These are phyloP conservation scores for Phytomonas sp. DNA, from an alignment of 208 protist species.

Conservation along the genomic window DNA sequence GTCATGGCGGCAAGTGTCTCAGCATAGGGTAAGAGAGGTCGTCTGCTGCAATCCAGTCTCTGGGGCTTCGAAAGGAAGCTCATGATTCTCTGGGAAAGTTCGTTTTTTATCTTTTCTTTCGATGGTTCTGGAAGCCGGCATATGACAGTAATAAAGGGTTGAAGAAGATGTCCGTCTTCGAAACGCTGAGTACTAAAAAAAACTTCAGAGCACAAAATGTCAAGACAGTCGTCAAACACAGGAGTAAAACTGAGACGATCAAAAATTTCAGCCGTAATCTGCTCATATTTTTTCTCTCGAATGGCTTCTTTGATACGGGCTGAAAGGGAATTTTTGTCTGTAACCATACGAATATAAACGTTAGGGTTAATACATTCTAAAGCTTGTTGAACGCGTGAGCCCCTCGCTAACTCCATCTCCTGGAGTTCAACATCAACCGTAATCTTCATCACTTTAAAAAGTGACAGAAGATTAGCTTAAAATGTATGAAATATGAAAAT, in stretches of 20 bases:
- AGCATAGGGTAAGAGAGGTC: constrained; percentile 63
- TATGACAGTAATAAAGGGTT: constrained; percentile 57
- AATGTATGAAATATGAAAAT: background rate
- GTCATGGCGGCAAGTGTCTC: constrained; percentile 70
- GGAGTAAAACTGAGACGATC: constrained; percentile 37
- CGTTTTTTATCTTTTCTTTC: constrained; percentile 33
- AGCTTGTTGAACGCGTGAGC: constrained; percentile 35
- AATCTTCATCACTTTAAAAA: constrained; percentile 44
- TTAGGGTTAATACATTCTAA: constrained; percentile 33
- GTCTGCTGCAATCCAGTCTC: constrained; percentile 65
- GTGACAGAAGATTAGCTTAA: constrained; percentile 1
- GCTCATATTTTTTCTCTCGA: constrained; percentile 34
- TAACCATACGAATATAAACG: constrained; percentile 43
- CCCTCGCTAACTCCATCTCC: constrained; percentile 44
- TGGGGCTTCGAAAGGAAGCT: constrained; percentile 54
- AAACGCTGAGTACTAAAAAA: constrained; percentile 65
- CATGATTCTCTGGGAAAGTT: constrained; percentile 66
- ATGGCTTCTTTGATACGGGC: constrained; percentile 50
- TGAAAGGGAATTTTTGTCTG: constrained; percentile 51
- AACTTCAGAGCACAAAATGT: constrained; percentile 49
- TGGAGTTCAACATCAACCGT: constrained; percentile 70
- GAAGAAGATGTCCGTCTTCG: constrained; percentile 40
- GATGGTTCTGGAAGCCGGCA: constrained; percentile 37
- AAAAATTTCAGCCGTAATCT: constrained; percentile 45
- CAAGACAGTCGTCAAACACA: constrained; percentile 42